A percentile compares a stretch with the other conserved stretches of the same genome.
Evolutionary conservation across 176 grass and related monocot species (phyloP).

Genomic region (Carex parvula): DNA sequence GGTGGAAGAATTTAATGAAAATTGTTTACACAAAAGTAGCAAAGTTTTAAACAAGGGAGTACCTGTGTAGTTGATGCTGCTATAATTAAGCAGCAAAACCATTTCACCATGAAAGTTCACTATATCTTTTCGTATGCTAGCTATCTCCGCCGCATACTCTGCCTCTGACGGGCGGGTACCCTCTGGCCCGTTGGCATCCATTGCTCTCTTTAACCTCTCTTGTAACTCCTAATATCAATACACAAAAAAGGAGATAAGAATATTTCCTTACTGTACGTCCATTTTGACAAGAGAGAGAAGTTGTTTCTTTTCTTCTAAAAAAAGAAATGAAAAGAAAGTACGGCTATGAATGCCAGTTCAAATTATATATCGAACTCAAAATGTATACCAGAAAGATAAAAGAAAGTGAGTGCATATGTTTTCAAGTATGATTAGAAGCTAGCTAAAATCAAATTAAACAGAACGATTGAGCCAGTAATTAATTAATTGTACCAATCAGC

Average conservation of each 20-base stretch:
- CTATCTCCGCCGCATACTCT: constrained; percentile 39
- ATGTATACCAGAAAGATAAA: background rate
- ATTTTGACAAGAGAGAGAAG: background rate
- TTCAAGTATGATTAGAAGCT: background rate
- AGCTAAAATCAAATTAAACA: background rate
- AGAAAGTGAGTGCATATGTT: background rate
- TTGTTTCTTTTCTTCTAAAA: background rate
- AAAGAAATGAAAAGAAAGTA: background rate
- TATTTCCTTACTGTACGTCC: background rate
- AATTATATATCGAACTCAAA: background rate
- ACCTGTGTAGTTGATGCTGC: constrained; percentile 81
- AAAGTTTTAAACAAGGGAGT: background rate
- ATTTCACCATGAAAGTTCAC: constrained; percentile 86
- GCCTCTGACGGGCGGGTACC: background rate
- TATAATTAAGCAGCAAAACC: constrained; percentile 83
- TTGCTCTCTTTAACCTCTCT: constrained; percentile 40
- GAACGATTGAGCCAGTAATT: background rate
- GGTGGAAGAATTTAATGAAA: background rate
- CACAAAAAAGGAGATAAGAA: background rate
- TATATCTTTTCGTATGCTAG: constrained; percentile 46
- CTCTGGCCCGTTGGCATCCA: constrained; percentile 16
- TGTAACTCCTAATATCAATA: constrained; percentile 45
- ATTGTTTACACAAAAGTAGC: background rate
- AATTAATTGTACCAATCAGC: background rate
- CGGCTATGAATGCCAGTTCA: background rate